Base-by-base conservation (phyloP, 1,284 basidiomycete genomes). In the Rhodofomes roseus region DNA sequence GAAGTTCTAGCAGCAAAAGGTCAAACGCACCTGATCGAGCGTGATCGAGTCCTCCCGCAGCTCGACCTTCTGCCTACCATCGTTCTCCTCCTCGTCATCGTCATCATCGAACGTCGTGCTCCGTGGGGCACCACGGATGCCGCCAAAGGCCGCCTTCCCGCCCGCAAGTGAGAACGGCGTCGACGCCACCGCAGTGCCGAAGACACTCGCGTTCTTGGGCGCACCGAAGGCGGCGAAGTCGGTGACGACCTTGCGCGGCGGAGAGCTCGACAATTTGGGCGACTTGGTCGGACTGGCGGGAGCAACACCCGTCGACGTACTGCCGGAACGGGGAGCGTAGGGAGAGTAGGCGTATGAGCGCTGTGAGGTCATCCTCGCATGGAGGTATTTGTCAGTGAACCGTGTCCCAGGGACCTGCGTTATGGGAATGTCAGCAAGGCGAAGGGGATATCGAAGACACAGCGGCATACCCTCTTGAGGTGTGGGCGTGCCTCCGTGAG, bases 301-400 rank as follows among this genome's bases (percentile, higher is more conserved):
- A 44, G 71, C 67, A 46, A 60, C 61, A 11, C 31, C 31, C 18
- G 75, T 57, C 55, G 73, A 76, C 54, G 71, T 63, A 55, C 74
- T 69, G 37, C 76, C 72, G 31, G 31, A 34, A 20, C 81, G 81
- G 16, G 79, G 73, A 27, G 79, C 74, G 55, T 81, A 75, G 14
- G 81, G 76, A 62, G 80, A 60, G 73, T 83, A 80, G 62, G 84
- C 71, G 66, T 83, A 71, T 59, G 76, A 77, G 54, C 87, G 80
- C 16, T 79, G 75, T 54, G 81, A 74, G 31, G 80, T 75, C 70
- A 90, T 85, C 48, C 91, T 83, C 25, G 89, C 84, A 66, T 86
- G 83, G 58, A 96, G 82, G 73, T 97, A 97, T 73, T 95, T 95
- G 69, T 97, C 95, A 23, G 95, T 97, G 76, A 97, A 94, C 2